Conservation (phyloP, 352 stramenopile genomes). For the Phytophthora tentaculata region DNA sequence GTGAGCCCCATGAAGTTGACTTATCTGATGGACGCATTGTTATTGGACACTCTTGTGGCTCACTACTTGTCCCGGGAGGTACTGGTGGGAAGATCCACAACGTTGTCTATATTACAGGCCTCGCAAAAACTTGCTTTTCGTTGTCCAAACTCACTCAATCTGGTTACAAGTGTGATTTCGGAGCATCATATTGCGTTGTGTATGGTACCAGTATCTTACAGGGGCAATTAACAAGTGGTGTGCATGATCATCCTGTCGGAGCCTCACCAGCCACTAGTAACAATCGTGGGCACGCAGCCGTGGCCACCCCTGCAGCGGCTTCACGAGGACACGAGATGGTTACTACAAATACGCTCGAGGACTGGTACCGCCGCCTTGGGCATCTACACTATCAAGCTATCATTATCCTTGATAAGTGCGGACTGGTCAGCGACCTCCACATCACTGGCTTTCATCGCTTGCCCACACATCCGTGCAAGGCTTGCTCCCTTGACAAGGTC, state of each 20-base stretch:
- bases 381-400: slow-evolving; percentile 9
- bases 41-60: not conserved
- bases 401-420: not conserved
- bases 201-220: not conserved
- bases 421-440: not conserved
- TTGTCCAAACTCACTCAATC: not conserved
- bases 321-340: not conserved
- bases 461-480: not conserved
- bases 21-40: not conserved
- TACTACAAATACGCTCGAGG: not conserved
- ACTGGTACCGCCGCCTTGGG: not conserved
- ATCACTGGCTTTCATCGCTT: not conserved
- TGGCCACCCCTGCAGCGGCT: not conserved
- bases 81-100: not conserved
- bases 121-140: not conserved
- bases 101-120: not conserved
- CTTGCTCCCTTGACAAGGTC: not conserved
- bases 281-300: too few relatives aligned
- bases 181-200: not conserved
- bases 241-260: not conserved
- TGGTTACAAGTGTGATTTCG: not conserved
- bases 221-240: not conserved
- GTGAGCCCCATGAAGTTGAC: not conserved
- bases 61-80: not conserved
- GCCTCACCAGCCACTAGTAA: too few relatives aligned